These are phyloP conservation scores for Martiniozyma asiatica DNA, from an alignment of 1,139 yeast species.

Conservation along the genomic window DNA sequence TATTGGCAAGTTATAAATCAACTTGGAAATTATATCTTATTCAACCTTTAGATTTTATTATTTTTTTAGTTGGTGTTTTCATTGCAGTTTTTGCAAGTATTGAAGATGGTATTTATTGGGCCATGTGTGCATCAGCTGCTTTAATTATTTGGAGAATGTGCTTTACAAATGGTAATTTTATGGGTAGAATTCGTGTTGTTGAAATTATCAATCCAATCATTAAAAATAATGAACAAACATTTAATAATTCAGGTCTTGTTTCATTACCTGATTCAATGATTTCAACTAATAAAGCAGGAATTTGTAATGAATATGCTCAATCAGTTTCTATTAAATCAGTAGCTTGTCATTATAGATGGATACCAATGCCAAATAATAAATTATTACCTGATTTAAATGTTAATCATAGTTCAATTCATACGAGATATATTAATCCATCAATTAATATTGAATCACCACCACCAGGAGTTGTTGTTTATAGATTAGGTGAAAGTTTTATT, in stretches of 20 bases:
- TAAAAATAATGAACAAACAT: constrained; percentile 4
- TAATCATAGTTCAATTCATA: constrained; percentile 17
- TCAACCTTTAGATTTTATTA: constrained; percentile 64
- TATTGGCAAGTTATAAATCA: constrained; percentile 60
- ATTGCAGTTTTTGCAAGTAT: constrained; percentile 73
- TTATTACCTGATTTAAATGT: constrained; percentile 10
- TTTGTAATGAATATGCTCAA: constrained; percentile 15
- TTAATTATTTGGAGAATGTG: constrained; percentile 63
- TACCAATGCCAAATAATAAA: constrained; percentile 41
- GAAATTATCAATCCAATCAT: constrained; percentile 50
- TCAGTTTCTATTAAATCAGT: background rate
- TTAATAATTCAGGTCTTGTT: constrained; percentile 19
- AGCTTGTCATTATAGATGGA: constrained; percentile 46
- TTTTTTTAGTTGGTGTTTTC: constrained; percentile 66
- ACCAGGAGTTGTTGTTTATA: constrained; percentile 78
- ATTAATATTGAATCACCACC: constrained; percentile 67
- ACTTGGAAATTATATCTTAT: constrained; percentile 68
- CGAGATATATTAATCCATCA: constrained; percentile 36
- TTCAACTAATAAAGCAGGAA: constrained; percentile 1
- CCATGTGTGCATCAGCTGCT: constrained; percentile 75
- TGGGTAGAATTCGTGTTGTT: constrained; percentile 65
- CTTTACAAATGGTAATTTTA: constrained; percentile 69
- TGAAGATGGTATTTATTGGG: constrained; percentile 85
- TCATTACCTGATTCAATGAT: constrained; percentile 8
- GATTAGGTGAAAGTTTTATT: constrained; percentile 70